Evolutionary conservation across 2,329 filamentous ascomycete species (phyloP).

Genomic region (Samsoniella hepiali): DNA sequence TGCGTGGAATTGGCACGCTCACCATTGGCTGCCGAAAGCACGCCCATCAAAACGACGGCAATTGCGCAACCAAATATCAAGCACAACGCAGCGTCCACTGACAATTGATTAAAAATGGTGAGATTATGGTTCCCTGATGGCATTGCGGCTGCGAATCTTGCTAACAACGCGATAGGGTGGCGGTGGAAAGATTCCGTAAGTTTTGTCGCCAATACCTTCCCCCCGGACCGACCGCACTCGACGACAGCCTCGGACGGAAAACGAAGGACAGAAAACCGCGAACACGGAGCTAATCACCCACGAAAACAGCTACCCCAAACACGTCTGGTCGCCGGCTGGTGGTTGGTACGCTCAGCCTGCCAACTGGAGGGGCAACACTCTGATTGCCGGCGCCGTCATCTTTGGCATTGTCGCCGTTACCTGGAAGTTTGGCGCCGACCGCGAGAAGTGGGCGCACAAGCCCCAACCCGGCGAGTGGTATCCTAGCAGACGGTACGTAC

Average conservation of each 20-base stretch:
- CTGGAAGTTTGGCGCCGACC: constrained; percentile 71
- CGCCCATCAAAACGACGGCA: constrained; percentile 28
- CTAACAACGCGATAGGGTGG: constrained; percentile 61
- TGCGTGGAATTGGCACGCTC: not conserved
- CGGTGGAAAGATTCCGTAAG: constrained; percentile 64
- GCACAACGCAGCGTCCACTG: constrained; percentile 31
- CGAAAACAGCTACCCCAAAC: constrained; percentile 78
- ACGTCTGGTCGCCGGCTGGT: constrained; percentile 98
- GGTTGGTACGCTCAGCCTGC: constrained; percentile 94
- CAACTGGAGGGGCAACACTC: constrained; percentile 94
- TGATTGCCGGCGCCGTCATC: constrained; percentile 66
- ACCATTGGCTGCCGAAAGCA: constrained; percentile 5
- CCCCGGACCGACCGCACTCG: constrained; percentile 2
- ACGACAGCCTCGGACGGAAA: constrained; percentile 22
- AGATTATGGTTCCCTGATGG: constrained; percentile 22
- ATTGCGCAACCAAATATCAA: constrained; percentile 28
- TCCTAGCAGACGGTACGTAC: constrained; percentile 75
- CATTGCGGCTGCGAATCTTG: constrained; percentile 11
- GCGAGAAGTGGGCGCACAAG: constrained; percentile 70
- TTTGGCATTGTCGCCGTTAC: constrained; percentile 64
- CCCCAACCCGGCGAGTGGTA: constrained; percentile 75
- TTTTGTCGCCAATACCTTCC: constrained; percentile 21
- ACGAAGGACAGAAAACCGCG: constrained; percentile 3
- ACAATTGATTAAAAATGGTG: constrained; percentile 54
- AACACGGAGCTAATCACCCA: constrained; percentile 19